Evolutionary conservation across 331 rosid species (phyloP).

Genomic region (Spiraea crenata): DNA sequence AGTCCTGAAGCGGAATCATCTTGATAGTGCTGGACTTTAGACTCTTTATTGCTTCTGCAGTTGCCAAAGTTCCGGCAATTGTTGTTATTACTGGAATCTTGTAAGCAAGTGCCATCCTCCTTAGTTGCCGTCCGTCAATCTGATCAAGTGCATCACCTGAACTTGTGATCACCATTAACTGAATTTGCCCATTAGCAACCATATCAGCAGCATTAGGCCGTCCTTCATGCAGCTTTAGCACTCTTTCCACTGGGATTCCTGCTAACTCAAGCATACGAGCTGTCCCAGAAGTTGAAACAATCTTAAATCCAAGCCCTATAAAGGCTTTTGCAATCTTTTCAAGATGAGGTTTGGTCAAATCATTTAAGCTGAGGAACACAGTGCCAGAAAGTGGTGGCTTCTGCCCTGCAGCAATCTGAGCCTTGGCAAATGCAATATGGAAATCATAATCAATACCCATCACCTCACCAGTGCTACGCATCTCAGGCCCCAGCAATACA

Average conservation of each 20-base stretch:
- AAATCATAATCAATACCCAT: conserved; percentile 85
- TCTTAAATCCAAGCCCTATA: conserved; percentile 56
- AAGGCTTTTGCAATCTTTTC: conserved; percentile 75
- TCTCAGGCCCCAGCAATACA: conserved; percentile 92
- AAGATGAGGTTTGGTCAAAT: conserved; percentile 82
- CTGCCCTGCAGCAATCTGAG: conserved; percentile 94
- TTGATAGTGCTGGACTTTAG: conserved; percentile 56
- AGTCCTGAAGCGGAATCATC: conserved; percentile 92
- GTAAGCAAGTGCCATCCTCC: conserved; percentile 86
- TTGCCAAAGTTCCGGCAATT: conserved; percentile 87
- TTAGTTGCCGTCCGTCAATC: conserved; percentile 81
- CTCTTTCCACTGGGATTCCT: conserved; percentile 63
- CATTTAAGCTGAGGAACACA: conserved; percentile 87
- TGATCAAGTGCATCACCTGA: conserved; percentile 90
- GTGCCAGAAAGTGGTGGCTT: conserved; percentile 79
- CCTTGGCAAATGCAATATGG: conserved; percentile 90
- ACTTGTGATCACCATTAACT: conserved; percentile 93
- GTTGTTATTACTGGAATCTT: conserved; percentile 94
- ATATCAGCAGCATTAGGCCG: conserved; percentile 95
- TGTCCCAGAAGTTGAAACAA: conserved; percentile 91
- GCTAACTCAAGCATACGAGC: conserved; percentile 64
- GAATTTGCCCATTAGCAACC: conserved; percentile 92
- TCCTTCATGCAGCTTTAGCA: conserved; percentile 92
- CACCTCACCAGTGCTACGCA: conserved; percentile 99
- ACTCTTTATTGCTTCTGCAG: conserved; percentile 89